These are phyloP conservation scores for Candida hungchunana DNA, from an alignment of 805 yeast species.

Conservation along the genomic window DNA sequence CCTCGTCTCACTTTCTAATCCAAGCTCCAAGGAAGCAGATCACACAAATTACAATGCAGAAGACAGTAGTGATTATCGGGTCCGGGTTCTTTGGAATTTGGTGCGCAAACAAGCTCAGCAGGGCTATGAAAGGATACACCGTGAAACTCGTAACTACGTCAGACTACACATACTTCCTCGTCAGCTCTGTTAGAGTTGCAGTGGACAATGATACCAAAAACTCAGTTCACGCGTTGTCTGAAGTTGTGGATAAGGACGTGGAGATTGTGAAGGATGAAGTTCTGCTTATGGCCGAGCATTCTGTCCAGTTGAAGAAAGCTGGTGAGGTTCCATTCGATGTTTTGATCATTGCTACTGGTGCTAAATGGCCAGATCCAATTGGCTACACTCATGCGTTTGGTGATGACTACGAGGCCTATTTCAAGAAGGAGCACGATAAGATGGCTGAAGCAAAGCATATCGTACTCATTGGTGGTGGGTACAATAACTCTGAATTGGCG, in stretches of 20 bases:
- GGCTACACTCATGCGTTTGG: slow-evolving; percentile 14
- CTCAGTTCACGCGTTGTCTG: slow-evolving; percentile 11
- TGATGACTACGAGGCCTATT: slow-evolving; percentile 15
- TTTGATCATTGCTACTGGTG: slow-evolving; percentile 31
- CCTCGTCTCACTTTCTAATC: no score
- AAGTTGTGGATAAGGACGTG: slow-evolving; percentile 15
- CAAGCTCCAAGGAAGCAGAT: no score
- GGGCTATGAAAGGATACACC: neutral
- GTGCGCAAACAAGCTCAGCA: slow-evolving; percentile 13
- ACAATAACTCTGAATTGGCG: slow-evolving; percentile 14
- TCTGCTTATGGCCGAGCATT: slow-evolving; percentile 9
- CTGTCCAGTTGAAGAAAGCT: slow-evolving; percentile 11
- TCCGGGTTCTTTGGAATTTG: slow-evolving; percentile 26
- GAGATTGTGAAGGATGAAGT: slow-evolving; percentile 19
- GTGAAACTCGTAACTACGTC: slow-evolving; percentile 14
- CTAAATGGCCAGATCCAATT: slow-evolving; percentile 28
- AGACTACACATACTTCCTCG: slow-evolving; percentile 9
- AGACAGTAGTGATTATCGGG: slow-evolving; percentile 27
- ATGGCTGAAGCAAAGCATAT: slow-evolving; percentile 23
- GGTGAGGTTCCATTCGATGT: slow-evolving; percentile 20
- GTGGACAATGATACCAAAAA: slow-evolving; percentile 7
- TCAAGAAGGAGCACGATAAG: slow-evolving; percentile 12
- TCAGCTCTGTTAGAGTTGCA: slow-evolving; percentile 12
- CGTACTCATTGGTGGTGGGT: slow-evolving; percentile 3
- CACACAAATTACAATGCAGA: no score